Base-by-base conservation (phyloP, 2,329 filamentous ascomycete genomes). In the Sporothrix globosa region DNA sequence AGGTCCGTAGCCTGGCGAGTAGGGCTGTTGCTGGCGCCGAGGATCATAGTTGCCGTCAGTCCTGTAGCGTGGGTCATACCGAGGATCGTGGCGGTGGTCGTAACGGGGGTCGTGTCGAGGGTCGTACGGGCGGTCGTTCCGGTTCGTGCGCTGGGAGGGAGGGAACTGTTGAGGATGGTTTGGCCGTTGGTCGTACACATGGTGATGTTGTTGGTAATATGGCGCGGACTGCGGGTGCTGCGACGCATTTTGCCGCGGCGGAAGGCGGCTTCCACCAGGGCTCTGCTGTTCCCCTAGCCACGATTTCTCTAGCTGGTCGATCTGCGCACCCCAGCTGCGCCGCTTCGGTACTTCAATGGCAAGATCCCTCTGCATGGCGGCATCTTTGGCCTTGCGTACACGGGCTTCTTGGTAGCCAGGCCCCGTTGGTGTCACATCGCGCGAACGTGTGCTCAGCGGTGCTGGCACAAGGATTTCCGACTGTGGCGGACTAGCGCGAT, bases 271-370 rank as follows among this genome's bases (percentile, higher is more conserved):
- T 21, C 44, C 19, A 21, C 34, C 39, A 5, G 63, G 67, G n/a
- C 21, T 71, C 61, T 73, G 70, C 71, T 78, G 77, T 9, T 76
- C 76, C 19, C 73, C 74, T 50, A 79, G 67, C 53, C 79, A 77
- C 4, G 76, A 74, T 72, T 77, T 77, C 58, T 80, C 79, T 7
- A 80, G 70, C 68, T 80, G 78, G 46, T 85, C 82, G 14, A 86
- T 79, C 70, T 82, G 82, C 78, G 84, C 83, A 4, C 82, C 81
- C 69, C 86, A 79, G 74, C 85, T 87, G 60, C 80, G 79, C 48
- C 83, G 80, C 24, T 82, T 79, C 1, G 83, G 80, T 0, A 81
- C 79, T 72, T 81, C 80, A 24, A 84, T 81, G 0, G 83, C 83
- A 17, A 85, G 74, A 1, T 74, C 72, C 21, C 70, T 71, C 19